A percentile compares a stretch with the other conserved stretches of the same genome.
These are phyloP conservation scores for Dipteronia dyeriana DNA, from an alignment of 345 rosid genomes.

Conservation along the genomic window DNA sequence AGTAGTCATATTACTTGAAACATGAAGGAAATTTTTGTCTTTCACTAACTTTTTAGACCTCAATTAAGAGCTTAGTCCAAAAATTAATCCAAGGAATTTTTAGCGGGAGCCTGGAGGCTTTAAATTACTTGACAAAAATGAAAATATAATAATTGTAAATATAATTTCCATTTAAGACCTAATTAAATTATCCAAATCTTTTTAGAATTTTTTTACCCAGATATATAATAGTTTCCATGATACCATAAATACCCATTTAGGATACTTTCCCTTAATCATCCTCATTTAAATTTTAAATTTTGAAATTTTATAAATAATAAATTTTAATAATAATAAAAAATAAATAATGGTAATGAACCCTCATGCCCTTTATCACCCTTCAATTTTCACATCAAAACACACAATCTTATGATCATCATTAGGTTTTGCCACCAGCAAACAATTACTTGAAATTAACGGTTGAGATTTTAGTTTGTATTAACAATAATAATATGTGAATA, in stretches of 20 bases:
- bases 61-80: not conserved
- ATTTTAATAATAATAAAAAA: not conserved
- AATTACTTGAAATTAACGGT: not conserved
- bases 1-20: not conserved
- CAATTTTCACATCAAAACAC: not conserved
- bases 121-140: slow-evolving; percentile 1
- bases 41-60: not conserved
- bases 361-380: not conserved
- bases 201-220: not conserved
- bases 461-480: not conserved
- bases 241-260: not conserved
- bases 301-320: not conserved
- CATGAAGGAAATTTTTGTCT: not conserved
- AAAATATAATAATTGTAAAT: not conserved
- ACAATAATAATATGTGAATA: not conserved
- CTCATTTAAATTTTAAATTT: not conserved
- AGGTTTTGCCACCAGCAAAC: not conserved
- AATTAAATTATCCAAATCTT: slow-evolving; percentile 24
- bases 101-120: not conserved
- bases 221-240: slow-evolving; percentile 1
- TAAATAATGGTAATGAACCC: not conserved
- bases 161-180: slow-evolving; percentile 24
- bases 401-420: not conserved
- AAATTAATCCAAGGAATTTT: not conserved
- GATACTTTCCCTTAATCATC: not conserved